phyloP scores from a whole-genome alignment of 768 basidiomycete species.

The Psilocybe azurescens region DNA sequence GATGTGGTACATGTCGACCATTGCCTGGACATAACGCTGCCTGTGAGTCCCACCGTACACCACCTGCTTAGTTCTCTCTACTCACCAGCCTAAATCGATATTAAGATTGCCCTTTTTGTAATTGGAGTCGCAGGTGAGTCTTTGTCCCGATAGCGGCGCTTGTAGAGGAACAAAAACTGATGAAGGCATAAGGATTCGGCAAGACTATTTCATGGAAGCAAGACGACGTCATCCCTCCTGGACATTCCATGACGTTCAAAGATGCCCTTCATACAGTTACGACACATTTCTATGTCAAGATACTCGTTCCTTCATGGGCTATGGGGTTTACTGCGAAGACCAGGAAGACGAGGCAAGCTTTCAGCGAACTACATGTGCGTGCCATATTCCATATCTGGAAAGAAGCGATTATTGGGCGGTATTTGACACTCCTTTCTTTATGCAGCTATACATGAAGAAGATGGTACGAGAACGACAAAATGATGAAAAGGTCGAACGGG shows the following conservation, averaged over 20 bases:
- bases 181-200: constrained; percentile 43
- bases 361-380: neutral
- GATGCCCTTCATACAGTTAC: constrained; percentile 44
- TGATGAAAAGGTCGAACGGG: constrained; percentile 38
- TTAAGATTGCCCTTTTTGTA: constrained; percentile 51
- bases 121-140: constrained; percentile 51
- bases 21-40: constrained; percentile 52
- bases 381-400: neutral
- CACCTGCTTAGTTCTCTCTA: neutral
- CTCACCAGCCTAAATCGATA: constrained; percentile 19
- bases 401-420: neutral
- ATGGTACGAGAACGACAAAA: neutral
- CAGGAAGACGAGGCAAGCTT: constrained; percentile 17
- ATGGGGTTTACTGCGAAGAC: constrained; percentile 39
- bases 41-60: constrained; percentile 36
- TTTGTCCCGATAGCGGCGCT: neutral
- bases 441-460: neutral
- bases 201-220: constrained; percentile 50
- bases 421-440: neutral
- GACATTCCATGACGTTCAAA: constrained; percentile 51
- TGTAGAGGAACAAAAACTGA: constrained; percentile 25
- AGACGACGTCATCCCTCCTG: constrained; percentile 35
- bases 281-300: constrained; percentile 37
- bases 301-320: constrained; percentile 44
- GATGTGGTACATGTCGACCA: constrained; percentile 45